phyloP scores from a whole-genome alignment of 176 grass and related monocot genomes.

The Musa troglodytarum region DNA sequence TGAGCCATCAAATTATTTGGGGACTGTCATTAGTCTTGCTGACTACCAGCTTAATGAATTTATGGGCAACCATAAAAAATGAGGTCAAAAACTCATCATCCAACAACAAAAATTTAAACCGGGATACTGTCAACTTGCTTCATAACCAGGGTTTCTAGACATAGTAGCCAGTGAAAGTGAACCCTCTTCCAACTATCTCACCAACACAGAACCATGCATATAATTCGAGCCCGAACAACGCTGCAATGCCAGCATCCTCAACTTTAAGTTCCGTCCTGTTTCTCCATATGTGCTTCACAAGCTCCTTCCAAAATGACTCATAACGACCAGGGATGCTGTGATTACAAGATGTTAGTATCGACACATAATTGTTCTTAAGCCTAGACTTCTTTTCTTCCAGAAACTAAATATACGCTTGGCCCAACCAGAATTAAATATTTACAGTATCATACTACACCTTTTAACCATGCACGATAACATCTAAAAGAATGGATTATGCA shows the following conservation, averaged over 20 bases:
- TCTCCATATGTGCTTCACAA: conserved; percentile 57
- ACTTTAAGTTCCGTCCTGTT: conserved; percentile 50
- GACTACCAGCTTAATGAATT: conserved; percentile 5
- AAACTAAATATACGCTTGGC: too few species aligned
- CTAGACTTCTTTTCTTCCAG: too few species aligned
- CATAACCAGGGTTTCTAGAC: conserved; percentile 26
- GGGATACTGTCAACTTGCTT: background rate
- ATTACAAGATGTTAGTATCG: background rate
- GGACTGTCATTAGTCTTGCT: background rate
- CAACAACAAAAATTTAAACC: background rate
- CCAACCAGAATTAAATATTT: too few species aligned
- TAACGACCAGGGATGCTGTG: conserved; percentile 57
- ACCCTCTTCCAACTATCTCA: conserved; percentile 68
- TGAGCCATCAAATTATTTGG: conserved; percentile 5
- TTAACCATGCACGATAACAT: too few species aligned
- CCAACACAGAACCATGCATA: conserved; percentile 67
- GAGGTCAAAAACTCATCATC: background rate
- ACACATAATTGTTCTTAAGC: too few species aligned
- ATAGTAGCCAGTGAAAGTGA: conserved; percentile 70
- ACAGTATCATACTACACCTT: too few species aligned
- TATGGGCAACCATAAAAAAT: background rate
- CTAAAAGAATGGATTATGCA: too few species aligned
- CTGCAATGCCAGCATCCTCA: conserved; percentile 57
- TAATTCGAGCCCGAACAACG: conserved; percentile 71
- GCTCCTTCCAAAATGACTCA: conserved; percentile 65